Conservation (phyloP, 2,329 filamentous ascomycete species). For the Trichoderma brevicompactum region DNA sequence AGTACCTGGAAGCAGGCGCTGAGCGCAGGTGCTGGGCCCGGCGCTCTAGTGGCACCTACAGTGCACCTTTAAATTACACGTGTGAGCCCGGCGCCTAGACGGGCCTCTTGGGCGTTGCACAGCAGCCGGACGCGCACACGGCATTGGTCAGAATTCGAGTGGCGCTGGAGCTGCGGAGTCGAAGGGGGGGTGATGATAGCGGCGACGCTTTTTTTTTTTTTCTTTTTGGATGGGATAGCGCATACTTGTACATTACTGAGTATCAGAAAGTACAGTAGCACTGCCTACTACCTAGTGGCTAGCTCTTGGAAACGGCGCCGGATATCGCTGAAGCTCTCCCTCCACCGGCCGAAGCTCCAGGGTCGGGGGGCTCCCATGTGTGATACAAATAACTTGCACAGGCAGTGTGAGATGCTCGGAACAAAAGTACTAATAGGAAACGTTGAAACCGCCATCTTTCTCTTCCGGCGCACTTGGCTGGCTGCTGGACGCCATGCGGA, state of each 20-base stretch:
- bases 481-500: no score
- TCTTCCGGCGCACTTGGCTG: no score
- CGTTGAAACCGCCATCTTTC: no score
- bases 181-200: not conserved
- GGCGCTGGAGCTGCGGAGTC: slow-evolving; percentile 13
- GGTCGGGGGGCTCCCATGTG: not conserved
- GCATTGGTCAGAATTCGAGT: slow-evolving; percentile 13
- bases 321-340: slow-evolving; percentile 8
- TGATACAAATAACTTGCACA: not conserved
- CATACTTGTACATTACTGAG: not conserved
- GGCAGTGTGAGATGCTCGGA: no score
- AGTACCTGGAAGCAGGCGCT: no score
- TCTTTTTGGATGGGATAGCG: not conserved
- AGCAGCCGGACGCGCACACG: slow-evolving; percentile 10
- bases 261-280: no score
- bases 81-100: slow-evolving; percentile 12
- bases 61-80: slow-evolving; percentile 1
- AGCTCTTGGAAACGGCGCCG: not conserved
- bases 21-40: no score
- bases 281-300: not conserved
- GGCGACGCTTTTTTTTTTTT: not conserved
- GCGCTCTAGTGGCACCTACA: not conserved
- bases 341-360: not conserved
- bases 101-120: slow-evolving; percentile 20
- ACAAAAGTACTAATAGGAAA: no score